Percentiles rank a stretch among this genome's conserved stretches.
Evolutionary conservation across 2,329 filamentous ascomycete genomes (phyloP).

Genomic region (Davidsoniella australis): DNA sequence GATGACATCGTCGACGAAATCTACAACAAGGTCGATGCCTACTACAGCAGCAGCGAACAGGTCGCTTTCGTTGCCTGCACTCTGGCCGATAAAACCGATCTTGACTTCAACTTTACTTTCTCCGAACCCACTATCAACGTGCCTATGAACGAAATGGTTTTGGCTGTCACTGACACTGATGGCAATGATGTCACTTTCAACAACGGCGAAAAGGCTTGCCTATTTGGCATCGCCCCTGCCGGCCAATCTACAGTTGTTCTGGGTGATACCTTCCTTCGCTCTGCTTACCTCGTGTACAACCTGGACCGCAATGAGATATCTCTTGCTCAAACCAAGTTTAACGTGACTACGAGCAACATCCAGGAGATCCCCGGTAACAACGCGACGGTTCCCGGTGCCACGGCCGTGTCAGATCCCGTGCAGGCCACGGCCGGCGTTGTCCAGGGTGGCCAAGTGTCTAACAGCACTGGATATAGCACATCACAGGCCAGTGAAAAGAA

Average conservation of each 20-base stretch:
- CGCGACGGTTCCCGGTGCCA: conserved; percentile 36
- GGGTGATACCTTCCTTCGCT: conserved; percentile 59
- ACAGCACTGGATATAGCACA: background rate
- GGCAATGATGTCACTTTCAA: conserved; percentile 33
- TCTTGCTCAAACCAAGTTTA: conserved; percentile 49
- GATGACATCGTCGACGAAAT: conserved; percentile 34
- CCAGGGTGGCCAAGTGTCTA: conserved; percentile 5
- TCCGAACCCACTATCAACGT: conserved; percentile 35
- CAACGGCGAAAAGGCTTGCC: conserved; percentile 39
- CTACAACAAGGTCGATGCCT: conserved; percentile 39
- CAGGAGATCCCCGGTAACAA: conserved; percentile 36
- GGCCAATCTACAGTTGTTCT: conserved; percentile 40
- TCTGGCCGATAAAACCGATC: conserved; percentile 30
- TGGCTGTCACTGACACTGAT: conserved; percentile 30
- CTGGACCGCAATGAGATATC: conserved; percentile 55
- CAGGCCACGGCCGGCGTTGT: conserved; percentile 29
- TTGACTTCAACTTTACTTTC: conserved; percentile 28
- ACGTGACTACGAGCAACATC: conserved; percentile 29
- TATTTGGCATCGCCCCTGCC: conserved; percentile 50
- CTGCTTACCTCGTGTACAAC: conserved; percentile 62
- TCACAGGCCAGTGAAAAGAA: background rate
- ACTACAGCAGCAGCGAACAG: conserved; percentile 34
- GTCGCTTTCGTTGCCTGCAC: conserved; percentile 46
- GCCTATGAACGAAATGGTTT: conserved; percentile 40
- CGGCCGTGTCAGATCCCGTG: conserved; percentile 30